Percentiles rank a stretch among this genome's conserved stretches.
Evolutionary conservation across 2,329 filamentous ascomycete genomes (phyloP).

Genomic region (Conoideocrella luteorostrata): DNA sequence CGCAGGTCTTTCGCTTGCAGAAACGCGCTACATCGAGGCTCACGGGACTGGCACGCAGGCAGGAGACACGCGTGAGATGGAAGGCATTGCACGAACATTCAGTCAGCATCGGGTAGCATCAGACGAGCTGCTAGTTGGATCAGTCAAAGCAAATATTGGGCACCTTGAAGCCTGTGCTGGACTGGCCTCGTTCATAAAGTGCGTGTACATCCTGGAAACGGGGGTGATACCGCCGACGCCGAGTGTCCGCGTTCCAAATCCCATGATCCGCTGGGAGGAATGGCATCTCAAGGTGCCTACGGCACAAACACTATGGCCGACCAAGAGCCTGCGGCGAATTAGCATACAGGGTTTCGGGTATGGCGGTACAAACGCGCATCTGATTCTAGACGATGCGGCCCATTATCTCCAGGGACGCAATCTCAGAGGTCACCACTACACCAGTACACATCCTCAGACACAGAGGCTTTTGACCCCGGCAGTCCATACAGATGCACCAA

Average conservation of each 20-base stretch:
- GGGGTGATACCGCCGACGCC: conserved; percentile 18
- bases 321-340: conserved; percentile 11
- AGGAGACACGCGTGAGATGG: conserved; percentile 22
- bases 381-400: conserved; percentile 17
- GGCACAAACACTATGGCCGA: conserved; percentile 6
- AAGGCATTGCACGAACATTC: conserved; percentile 15
- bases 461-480: not conserved
- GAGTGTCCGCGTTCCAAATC: conserved; percentile 15
- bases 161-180: conserved; percentile 18
- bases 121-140: conserved; percentile 16
- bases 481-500: not conserved
- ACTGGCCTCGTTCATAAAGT: conserved; percentile 18
- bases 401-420: not conserved
- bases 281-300: conserved; percentile 11
- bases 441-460: not conserved
- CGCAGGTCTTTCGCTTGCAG: too few species aligned
- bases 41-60: conserved; percentile 33
- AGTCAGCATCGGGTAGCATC: conserved; percentile 1
- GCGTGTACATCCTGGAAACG: conserved; percentile 17
- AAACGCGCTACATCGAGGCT: conserved; percentile 30
- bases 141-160: conserved; percentile 22
- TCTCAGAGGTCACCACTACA: not conserved
- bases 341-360: conserved; percentile 31
- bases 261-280: conserved; percentile 16
- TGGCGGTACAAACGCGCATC: conserved; percentile 31